These are phyloP conservation scores for Penicillium canescens DNA, from an alignment of 495 filamentous ascomycete species.

Conservation along the genomic window DNA sequence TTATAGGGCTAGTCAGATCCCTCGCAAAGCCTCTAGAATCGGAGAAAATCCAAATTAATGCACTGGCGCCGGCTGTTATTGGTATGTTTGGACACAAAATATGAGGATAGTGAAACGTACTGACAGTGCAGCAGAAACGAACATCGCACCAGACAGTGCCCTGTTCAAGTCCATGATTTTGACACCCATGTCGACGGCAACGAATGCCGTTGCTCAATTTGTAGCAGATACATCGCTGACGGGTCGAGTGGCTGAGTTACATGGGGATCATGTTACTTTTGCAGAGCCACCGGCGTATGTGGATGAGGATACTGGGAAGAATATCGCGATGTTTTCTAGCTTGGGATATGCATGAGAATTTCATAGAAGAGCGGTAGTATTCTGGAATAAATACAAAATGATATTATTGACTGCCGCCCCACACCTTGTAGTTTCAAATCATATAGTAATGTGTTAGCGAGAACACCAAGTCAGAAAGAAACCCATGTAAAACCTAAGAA, in stretches of 20 bases:
- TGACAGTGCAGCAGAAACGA: slow-evolving; percentile 40
- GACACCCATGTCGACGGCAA: slow-evolving; percentile 53
- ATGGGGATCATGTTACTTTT: slow-evolving; percentile 53
- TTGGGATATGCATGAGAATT: slow-evolving; percentile 40
- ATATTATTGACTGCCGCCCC: no score
- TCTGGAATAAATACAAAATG: no score
- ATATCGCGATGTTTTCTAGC: slow-evolving; percentile 49
- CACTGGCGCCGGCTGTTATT: slow-evolving; percentile 52
- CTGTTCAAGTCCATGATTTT: slow-evolving; percentile 52
- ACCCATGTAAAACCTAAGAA: no score
- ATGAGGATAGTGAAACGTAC: background rate
- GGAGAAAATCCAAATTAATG: slow-evolving; percentile 53
- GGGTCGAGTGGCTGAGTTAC: slow-evolving; percentile 53
- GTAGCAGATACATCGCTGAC: slow-evolving; percentile 38
- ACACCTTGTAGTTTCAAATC: no score
- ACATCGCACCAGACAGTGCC: slow-evolving; percentile 41
- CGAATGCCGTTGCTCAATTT: slow-evolving; percentile 46
- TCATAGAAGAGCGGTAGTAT: background rate
- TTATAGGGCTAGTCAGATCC: slow-evolving; percentile 53
- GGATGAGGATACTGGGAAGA: slow-evolving; percentile 50
- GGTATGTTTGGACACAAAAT: slow-evolving; percentile 23
- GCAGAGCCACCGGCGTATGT: slow-evolving; percentile 49
- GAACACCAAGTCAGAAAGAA: no score
- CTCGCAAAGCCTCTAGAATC: slow-evolving; percentile 36
- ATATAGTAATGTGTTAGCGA: no score